Base-by-base conservation (phyloP, 805 yeast genomes). In the Starmerella floris region DNA sequence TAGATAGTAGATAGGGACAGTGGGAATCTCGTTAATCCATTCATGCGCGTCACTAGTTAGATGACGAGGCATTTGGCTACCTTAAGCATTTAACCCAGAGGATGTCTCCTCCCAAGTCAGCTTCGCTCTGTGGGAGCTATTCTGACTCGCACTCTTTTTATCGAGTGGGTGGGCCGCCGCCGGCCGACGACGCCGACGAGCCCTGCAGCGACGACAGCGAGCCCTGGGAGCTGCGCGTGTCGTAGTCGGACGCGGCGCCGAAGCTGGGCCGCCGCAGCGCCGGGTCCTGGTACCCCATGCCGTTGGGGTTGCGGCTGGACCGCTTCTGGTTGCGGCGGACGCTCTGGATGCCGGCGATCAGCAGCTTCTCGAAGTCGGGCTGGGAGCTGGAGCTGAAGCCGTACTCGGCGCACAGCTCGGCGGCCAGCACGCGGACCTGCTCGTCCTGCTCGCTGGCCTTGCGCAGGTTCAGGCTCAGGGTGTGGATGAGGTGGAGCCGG, bases 391-490 rank as follows among this genome's bases (percentile, higher is more conserved):
- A 62, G 2, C 79, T 72, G 57, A 77, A 87, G 4, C 76, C 74
- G 54, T 83, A 91, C 62, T 91, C 98, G 2, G 69, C 65, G 54
- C 94, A 66, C 36, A 88, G 65, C 3, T 79, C 70, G 38, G 73
- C 72, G 0, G 97, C 95, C 30, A 93, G 91, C 39, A 73, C 71
- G 38, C 70, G 68, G 36, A 91, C 85, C 51, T 79, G 79, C 23
- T 72, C 74, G 51, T 88, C 96, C 60, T 88, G 98, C 58, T 91
- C 97, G 44, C 84, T 74, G 8, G 97, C 97, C 65, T 85, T 87
- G 50, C 74, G 73, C 17, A 73, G 63, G 48, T 76, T 71, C 43
- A 76, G 62, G 38, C 73, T 67, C 61, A 71, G 68, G 20, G 80
- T 73, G 57, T 87, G 96, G 33, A 91, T 91, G 42, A 91, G 68